Base-by-base conservation (phyloP, 805 yeast species). In the Zygotorulaspora florentina region DNA sequence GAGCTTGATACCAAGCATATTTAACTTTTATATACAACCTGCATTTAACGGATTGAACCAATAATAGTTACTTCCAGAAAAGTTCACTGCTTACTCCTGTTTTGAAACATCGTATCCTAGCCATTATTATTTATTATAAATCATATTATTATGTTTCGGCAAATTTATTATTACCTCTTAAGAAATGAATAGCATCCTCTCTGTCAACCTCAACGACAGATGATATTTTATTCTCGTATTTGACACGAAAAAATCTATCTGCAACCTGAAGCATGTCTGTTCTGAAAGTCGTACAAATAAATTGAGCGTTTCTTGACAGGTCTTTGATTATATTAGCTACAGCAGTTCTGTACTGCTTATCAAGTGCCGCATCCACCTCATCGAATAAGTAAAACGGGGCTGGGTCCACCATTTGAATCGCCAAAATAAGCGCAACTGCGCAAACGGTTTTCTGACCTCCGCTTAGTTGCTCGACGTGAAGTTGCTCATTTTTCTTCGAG, bases 401-500 rank as follows among this genome's bases (percentile, higher is more conserved):
- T 9, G 98, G 98, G 56, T 93, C 98, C 53, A 95, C 87, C 59
- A 78, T 81, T 69, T 93, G 99, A 48, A 91, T 87, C 3, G 99
- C 97, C 47, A 93, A 74, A 53, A 93, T 90, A 41, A 93, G 75
- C 0, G 98, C 90, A 55, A 93, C 81, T 0, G 99, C 98, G 71
- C 98, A 90, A n/a, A 93, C 71, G 0, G 97, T 86, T 63, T 91
- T 91, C 61, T 93, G 99, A 9, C 99, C 99, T 34, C 99, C 99
- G 1, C 96, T 87, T 13, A 93, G 72, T 62, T 90, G 97, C 62
- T 88, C 96, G 46, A 91, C 83, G 50, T 86, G 75, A 50, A 84
- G 85, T 62, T 87, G 96, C 54, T 89, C 96, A 59, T 90, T 85
- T 23, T 76, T 74, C 59, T 83, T 83, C 8, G 95, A 84, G 62